phyloP scores from a whole-genome alignment of 2,329 filamentous ascomycete genomes.

The Fusarium tricinctum region DNA sequence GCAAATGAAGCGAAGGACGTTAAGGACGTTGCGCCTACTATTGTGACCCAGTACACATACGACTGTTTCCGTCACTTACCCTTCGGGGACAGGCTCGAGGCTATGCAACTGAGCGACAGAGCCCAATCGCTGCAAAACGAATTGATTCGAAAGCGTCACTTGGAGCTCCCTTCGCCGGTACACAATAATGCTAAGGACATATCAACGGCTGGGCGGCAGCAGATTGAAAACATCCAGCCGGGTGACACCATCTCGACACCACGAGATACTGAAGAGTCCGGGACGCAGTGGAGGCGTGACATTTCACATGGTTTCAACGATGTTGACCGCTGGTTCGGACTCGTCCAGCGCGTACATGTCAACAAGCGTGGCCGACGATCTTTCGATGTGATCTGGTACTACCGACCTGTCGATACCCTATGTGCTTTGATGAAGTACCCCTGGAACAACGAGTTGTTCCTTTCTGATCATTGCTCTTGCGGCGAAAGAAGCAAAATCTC shows the following conservation, averaged over 20 bases:
- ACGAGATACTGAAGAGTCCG: slow-evolving; percentile 61
- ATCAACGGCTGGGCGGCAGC: slow-evolving; percentile 42
- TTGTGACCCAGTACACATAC: slow-evolving; percentile 79
- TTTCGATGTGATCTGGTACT: slow-evolving; percentile 81
- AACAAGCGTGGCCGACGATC: slow-evolving; percentile 54
- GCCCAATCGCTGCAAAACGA: slow-evolving; percentile 50
- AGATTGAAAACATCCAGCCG: slow-evolving; percentile 54
- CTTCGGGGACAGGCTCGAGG: slow-evolving; percentile 67
- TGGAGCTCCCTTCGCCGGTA: slow-evolving; percentile 48
- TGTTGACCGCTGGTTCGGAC: slow-evolving; percentile 76
- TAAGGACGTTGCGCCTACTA: slow-evolving; percentile 59
- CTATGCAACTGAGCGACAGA: slow-evolving; percentile 48
- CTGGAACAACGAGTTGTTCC: slow-evolving; percentile 79
- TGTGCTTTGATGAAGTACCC: slow-evolving; percentile 78
- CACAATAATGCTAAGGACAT: slow-evolving; percentile 43
- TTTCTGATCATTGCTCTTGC: slow-evolving; percentile 83
- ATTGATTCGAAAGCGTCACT: slow-evolving; percentile 48
- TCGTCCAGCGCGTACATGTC: slow-evolving; percentile 71
- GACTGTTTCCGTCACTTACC: slow-evolving; percentile 74
- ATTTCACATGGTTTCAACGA: slow-evolving; percentile 58
- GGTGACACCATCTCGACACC: slow-evolving; percentile 66
- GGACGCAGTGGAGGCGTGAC: slow-evolving; percentile 69
- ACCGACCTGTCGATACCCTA: slow-evolving; percentile 77
- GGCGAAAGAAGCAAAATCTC: slow-evolving; percentile 61
- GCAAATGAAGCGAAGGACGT: slow-evolving; percentile 21